Base-by-base conservation (phyloP, 768 basidiomycete species). In the Hebeloma cylindrosporum region DNA sequence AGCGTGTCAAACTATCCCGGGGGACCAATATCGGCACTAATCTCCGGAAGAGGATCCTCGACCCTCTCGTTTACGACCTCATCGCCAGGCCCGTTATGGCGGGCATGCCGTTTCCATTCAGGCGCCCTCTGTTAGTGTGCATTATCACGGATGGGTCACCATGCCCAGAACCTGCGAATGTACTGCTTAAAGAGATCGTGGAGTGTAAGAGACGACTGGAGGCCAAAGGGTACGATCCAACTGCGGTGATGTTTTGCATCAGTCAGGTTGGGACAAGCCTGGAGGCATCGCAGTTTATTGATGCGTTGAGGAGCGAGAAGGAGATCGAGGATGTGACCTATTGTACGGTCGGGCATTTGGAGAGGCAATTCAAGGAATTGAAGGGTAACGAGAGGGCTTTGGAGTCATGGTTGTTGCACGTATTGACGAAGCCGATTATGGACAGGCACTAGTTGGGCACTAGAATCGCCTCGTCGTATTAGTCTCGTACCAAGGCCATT, bases 121-220 rank as follows among this genome's bases (percentile, higher is more conserved):
- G 39, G 35, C 47, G 38, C n/a, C 55, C 55, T 21, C 17, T 53
- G 8, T 36, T 57, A 2, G 31, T 57, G 11, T 54, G 43, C 36
- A 37, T 40, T 14, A 54, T 57, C 18, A 57, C 53, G 0, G 53
- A 57, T 34, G 55, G 55, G 21, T 21, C 16, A 13, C 55, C 55
- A 13, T 16, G 20, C 0, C 28, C n/a, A 9, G 50, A 47, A 21
- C 29, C 30, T 17, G 2, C 2, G 13, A 26, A 50, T 22, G 18
- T 28, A 8, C 32, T 57, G 20, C 37, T 32, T 9, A 29, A 54
- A 2, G 45, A 30, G 9, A 49, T 57, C 13, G 9, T 52, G 23
- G 43, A 46, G 11, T 57, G 56, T 27, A 46, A 42, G 26, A 29
- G 21, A 7, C 27, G 29, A 11, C 27, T 54, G 2, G 40, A 40